Conservation (phyloP, 2,329 filamentous ascomycete genomes). For the Ceratocystis cacaofunesta region DNA sequence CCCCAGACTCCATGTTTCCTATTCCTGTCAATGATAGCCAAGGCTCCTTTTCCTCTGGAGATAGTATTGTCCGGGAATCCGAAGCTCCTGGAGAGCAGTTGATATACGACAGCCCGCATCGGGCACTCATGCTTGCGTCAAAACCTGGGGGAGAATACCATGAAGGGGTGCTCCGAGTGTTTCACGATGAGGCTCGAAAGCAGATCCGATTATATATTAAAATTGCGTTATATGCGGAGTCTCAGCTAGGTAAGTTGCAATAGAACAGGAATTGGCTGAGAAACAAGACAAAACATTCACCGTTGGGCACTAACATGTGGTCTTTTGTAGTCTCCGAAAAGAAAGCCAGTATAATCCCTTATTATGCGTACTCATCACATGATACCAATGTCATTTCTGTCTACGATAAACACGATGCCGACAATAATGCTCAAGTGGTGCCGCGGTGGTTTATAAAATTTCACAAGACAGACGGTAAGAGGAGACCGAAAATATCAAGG, state of each 20-base stretch:
- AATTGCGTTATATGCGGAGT: neutral
- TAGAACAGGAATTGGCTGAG: neutral
- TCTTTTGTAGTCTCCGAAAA: neutral
- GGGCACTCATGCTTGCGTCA: neutral
- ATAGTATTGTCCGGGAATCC: neutral
- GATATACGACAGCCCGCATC: neutral
- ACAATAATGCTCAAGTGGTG: neutral
- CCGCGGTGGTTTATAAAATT: constrained; percentile 10
- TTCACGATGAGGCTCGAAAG: neutral
- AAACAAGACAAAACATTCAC: neutral
- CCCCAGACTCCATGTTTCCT: neutral
- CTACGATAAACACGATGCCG: neutral
- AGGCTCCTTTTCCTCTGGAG: neutral
- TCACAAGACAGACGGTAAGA: neutral
- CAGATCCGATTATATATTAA: neutral
- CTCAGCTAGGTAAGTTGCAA: neutral
- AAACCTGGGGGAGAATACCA: neutral
- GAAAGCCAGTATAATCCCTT: neutral
- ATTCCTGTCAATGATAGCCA: neutral
- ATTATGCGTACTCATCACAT: constrained; percentile 8
- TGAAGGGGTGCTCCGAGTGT: neutral
- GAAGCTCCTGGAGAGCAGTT: constrained; percentile 6
- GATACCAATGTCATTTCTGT: constrained; percentile 6
- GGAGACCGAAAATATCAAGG: neutral
- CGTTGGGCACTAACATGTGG: neutral